Evolutionary conservation across 2,329 filamentous ascomycete species (phyloP).

Genomic region (Exophiala spinifera): DNA sequence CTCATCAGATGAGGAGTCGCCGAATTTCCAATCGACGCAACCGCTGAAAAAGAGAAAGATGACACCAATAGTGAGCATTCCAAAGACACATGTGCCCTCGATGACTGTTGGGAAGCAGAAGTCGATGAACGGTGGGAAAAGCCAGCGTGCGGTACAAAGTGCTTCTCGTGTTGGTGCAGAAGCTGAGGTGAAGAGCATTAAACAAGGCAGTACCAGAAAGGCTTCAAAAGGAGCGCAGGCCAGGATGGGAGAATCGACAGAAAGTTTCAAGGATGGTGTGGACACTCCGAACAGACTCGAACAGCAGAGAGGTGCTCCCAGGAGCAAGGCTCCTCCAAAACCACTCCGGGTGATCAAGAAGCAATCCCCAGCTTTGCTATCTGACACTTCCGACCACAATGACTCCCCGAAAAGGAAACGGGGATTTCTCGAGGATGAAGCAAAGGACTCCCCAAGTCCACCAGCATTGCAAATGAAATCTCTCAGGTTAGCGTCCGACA

Average conservation of each 20-base stretch:
- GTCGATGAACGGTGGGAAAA: neutral
- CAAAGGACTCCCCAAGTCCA: slow-evolving; percentile 17
- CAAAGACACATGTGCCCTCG: neutral
- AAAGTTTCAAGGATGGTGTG: neutral
- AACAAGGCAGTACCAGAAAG: neutral
- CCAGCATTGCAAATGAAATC: slow-evolving; percentile 22
- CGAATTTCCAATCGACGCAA: neutral
- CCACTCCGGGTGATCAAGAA: slow-evolving; percentile 6
- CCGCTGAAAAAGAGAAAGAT: slow-evolving; percentile 23
- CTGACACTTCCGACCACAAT: slow-evolving; percentile 13
- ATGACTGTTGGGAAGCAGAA: neutral
- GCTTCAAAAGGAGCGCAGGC: no score
- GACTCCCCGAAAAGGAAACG: slow-evolving; percentile 26
- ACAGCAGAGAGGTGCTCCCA: neutral
- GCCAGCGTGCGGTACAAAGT: neutral
- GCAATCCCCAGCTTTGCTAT: slow-evolving; percentile 11
- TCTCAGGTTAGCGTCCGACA: slow-evolving; percentile 23
- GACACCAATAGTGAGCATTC: neutral
- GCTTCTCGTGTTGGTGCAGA: neutral
- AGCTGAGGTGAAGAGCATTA: neutral
- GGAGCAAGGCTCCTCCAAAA: slow-evolving; percentile 1
- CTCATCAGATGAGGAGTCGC: slow-evolving; percentile 27
- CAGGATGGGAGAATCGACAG: no score
- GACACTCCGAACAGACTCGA: neutral
- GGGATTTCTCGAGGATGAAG: slow-evolving; percentile 8